Evolutionary conservation across 1,284 basidiomycete genomes (phyloP).

Genomic region (Leccinum huronense): DNA sequence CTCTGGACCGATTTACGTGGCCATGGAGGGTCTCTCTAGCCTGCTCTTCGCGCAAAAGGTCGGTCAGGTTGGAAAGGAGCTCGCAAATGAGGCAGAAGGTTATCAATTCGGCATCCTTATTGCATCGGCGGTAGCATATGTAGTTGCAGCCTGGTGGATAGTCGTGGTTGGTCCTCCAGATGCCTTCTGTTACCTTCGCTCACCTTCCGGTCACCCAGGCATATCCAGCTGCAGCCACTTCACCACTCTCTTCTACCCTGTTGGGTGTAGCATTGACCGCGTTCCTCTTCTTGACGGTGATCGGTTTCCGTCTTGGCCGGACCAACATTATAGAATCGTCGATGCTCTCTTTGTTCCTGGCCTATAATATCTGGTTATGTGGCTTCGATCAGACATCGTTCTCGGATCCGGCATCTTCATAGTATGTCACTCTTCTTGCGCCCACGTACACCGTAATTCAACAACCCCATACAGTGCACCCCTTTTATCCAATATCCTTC

Average conservation of each 20-base stretch:
- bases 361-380: slow-evolving; percentile 83
- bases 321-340: slow-evolving; percentile 94
- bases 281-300: slow-evolving; percentile 83
- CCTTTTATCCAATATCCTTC: slow-evolving; percentile 71
- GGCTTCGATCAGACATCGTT: slow-evolving; percentile 70
- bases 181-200: slow-evolving; percentile 1
- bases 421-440: slow-evolving; percentile 48
- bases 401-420: slow-evolving; percentile 69
- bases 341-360: slow-evolving; percentile 81
- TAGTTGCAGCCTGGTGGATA: slow-evolving; percentile 78
- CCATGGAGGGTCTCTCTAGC: slow-evolving; percentile 81
- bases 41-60: slow-evolving; percentile 77
- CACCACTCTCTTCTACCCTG: slow-evolving; percentile 81
- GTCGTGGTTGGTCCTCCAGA: slow-evolving; percentile 54
- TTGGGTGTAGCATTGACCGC: slow-evolving; percentile 73
- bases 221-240: slow-evolving; percentile 76
- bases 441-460: slow-evolving; percentile 4
- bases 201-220: slow-evolving; percentile 43
- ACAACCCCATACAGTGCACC: slow-evolving; percentile 52
- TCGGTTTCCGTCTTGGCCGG: slow-evolving; percentile 83
- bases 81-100: slow-evolving; percentile 66
- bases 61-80: slow-evolving; percentile 68
- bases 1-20: slow-evolving; percentile 75
- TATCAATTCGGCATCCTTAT: slow-evolving; percentile 76
- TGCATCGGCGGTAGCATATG: slow-evolving; percentile 71